These are phyloP conservation scores for Blumeriella jaapii DNA, from an alignment of 2,329 filamentous ascomycete genomes.

Conservation along the genomic window DNA sequence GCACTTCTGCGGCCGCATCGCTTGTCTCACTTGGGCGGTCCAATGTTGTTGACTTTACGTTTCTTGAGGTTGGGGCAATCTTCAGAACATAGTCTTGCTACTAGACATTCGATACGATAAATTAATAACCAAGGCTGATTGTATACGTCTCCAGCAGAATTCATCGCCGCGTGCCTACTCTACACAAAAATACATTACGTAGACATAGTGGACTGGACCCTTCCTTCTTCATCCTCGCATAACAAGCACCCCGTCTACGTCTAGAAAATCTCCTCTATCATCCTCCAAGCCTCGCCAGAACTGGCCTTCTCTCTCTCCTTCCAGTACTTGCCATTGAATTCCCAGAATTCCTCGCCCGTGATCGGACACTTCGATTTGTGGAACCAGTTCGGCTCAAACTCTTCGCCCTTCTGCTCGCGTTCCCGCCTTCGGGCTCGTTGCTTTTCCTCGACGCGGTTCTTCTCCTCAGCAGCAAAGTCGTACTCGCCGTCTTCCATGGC, in stretches of 20 bases:
- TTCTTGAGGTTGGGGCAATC: not conserved
- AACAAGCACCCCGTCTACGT: not conserved
- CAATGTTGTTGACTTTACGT: not conserved
- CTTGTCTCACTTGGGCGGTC: not conserved
- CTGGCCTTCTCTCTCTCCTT: slow-evolving; percentile 38
- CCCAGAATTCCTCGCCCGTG: slow-evolving; percentile 85
- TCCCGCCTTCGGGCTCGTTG: slow-evolving; percentile 66
- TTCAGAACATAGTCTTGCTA: not conserved
- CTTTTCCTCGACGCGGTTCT: slow-evolving; percentile 86
- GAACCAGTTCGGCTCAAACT: slow-evolving; percentile 84
- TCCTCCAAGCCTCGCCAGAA: slow-evolving; percentile 24
- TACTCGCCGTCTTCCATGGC: slow-evolving; percentile 99
- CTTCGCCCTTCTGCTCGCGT: slow-evolving; percentile 67
- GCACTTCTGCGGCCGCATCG: slow-evolving; percentile 1
- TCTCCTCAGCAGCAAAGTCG: slow-evolving; percentile 83
- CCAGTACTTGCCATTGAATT: slow-evolving; percentile 87
- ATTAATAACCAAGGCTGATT: too few species aligned
- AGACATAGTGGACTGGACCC: too few species aligned
- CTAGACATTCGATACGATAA: too few species aligned
- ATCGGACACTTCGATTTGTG: slow-evolving; percentile 56
- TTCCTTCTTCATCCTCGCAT: not conserved
- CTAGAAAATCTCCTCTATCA: slow-evolving; percentile 28
- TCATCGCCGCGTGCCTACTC: too few species aligned
- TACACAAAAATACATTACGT: not conserved
- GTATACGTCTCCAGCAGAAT: too few species aligned